These are phyloP conservation scores for Corymbia maculata DNA, from an alignment of 345 rosid species.

Conservation along the genomic window DNA sequence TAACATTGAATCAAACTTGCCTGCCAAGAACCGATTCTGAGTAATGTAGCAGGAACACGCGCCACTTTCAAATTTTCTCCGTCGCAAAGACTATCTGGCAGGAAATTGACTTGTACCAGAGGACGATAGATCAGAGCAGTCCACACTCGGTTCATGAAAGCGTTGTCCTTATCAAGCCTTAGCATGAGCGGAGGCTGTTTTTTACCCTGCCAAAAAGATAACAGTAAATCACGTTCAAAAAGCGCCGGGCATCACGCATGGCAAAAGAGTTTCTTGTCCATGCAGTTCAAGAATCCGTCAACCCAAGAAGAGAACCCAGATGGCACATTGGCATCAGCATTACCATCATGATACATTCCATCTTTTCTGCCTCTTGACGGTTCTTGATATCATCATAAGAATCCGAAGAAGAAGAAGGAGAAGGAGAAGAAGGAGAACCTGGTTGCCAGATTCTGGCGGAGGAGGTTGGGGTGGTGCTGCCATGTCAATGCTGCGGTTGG, in stretches of 20 bases:
- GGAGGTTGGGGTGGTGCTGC: neutral
- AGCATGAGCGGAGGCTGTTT: slow-evolving; percentile 4
- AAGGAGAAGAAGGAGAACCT: neutral
- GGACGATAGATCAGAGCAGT: neutral
- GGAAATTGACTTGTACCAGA: neutral
- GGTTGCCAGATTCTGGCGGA: neutral
- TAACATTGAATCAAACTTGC: slow-evolving; percentile 1
- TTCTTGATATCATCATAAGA: neutral
- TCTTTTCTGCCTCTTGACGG: neutral
- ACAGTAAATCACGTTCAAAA: neutral
- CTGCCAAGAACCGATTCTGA: slow-evolving; percentile 40
- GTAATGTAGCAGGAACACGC: slow-evolving; percentile 3
- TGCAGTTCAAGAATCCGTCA: neutral
- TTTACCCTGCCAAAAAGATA: neutral
- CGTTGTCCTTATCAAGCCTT: neutral
- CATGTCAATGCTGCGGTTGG: neutral
- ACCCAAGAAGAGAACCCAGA: neutral
- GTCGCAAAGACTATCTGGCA: neutral
- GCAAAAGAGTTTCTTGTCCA: neutral
- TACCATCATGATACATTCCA: neutral
- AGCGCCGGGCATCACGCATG: neutral
- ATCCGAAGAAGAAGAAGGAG: neutral
- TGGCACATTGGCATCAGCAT: neutral
- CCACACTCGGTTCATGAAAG: neutral
- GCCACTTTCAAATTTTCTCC: slow-evolving; percentile 28